Evolutionary conservation across 2,329 filamentous ascomycete genomes (phyloP).

Genomic region (Verticillium albo-atrum): DNA sequence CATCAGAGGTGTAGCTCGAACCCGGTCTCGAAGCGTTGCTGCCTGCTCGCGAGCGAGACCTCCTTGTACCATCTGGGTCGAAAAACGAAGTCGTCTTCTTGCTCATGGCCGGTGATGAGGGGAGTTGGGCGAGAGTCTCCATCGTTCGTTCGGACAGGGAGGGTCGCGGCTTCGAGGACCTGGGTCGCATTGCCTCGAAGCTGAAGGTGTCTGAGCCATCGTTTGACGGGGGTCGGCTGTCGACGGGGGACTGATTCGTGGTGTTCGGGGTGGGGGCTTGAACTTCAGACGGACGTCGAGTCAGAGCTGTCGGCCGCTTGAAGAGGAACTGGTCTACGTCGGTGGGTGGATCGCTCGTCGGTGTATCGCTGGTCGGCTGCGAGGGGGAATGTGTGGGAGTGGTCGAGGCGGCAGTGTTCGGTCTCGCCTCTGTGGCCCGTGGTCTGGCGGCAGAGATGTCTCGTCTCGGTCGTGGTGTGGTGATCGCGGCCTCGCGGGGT

Average conservation of each 20-base stretch:
- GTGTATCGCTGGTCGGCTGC: not conserved
- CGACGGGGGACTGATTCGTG: slow-evolving; percentile 2
- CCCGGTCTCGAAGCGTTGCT: slow-evolving; percentile 44
- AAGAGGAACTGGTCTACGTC: not conserved
- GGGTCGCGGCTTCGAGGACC: slow-evolving; percentile 29
- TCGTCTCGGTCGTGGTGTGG: slow-evolving; percentile 8
- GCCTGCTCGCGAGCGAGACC: slow-evolving; percentile 44
- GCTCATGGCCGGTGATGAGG: slow-evolving; percentile 68
- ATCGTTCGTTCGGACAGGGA: slow-evolving; percentile 82
- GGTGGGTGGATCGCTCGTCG: slow-evolving; percentile 16
- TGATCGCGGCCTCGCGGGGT: slow-evolving; percentile 9
- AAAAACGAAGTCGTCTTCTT: slow-evolving; percentile 71
- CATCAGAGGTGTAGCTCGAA: slow-evolving; percentile 60
- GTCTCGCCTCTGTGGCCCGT: slow-evolving; percentile 3
- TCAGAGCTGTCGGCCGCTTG: slow-evolving; percentile 15
- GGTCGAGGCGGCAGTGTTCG: not conserved
- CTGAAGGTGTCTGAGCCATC: slow-evolving; percentile 10
- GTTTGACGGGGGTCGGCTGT: slow-evolving; percentile 1
- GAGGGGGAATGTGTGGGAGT: slow-evolving; percentile 3
- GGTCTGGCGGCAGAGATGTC: not conserved
- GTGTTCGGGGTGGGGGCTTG: not conserved
- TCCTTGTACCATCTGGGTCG: slow-evolving; percentile 55
- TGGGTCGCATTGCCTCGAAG: slow-evolving; percentile 12
- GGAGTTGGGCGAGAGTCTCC: slow-evolving; percentile 74
- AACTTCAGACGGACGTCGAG: slow-evolving; percentile 23